Conservation (phyloP, 768 basidiomycete genomes). For the Gymnopilus junonius region DNA sequence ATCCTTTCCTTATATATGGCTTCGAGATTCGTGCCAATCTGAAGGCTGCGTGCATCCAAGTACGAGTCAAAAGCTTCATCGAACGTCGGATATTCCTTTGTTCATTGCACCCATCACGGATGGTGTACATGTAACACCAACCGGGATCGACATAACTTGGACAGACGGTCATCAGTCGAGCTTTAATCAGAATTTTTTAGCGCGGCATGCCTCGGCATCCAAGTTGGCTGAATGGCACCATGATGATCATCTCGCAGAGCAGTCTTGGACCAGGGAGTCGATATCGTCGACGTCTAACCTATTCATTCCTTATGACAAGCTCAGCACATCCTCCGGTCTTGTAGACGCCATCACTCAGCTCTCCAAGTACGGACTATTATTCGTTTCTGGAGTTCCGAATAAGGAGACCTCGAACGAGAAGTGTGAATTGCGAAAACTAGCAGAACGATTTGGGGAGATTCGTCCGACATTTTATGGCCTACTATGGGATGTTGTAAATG, state of each 20-base stretch:
- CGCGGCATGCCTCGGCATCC: constrained; percentile 45
- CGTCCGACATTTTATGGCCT: constrained; percentile 89
- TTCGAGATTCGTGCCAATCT: constrained; percentile 86
- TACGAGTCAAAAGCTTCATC: constrained; percentile 77
- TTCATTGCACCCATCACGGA: constrained; percentile 47
- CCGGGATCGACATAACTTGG: constrained; percentile 59
- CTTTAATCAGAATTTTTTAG: constrained; percentile 53
- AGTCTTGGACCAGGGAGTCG: constrained; percentile 49
- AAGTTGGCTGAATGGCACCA: constrained; percentile 45
- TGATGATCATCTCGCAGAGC: constrained; percentile 37
- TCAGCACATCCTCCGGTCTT: constrained; percentile 50
- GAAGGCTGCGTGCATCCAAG: constrained; percentile 75
- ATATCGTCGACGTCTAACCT: constrained; percentile 45
- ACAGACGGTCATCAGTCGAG: constrained; percentile 61
- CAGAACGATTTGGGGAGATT: constrained; percentile 72
- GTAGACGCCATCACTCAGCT: constrained; percentile 71
- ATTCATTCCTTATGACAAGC: constrained; percentile 57
- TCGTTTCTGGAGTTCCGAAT: constrained; percentile 73
- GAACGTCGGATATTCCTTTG: constrained; percentile 65
- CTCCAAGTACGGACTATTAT: constrained; percentile 69
- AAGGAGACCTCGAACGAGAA: constrained; percentile 56
- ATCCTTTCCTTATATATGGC: constrained; percentile 71
- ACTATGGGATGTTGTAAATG: constrained; percentile 85
- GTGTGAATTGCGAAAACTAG: constrained; percentile 74
- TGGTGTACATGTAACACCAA: constrained; percentile 44